Percentiles rank a stretch among this genome's conserved stretches.
phyloP scores from a whole-genome alignment of 2,329 filamentous ascomycete genomes.

The Emmonsiellopsis sp. region DNA sequence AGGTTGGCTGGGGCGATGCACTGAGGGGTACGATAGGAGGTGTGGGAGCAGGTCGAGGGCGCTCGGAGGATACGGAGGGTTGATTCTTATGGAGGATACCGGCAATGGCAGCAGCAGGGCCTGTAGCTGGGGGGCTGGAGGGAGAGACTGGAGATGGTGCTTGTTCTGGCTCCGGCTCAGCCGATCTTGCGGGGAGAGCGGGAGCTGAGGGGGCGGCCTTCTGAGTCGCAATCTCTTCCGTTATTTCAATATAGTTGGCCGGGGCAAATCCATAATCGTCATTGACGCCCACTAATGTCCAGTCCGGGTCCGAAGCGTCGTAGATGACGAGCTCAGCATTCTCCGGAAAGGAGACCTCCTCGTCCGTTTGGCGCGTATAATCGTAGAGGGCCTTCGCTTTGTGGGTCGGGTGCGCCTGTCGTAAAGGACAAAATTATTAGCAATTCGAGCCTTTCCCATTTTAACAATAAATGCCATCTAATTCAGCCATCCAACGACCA shows the following conservation, averaged over 20 bases:
- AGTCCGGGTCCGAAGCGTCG: conserved; percentile 86
- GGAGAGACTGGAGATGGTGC: conserved; percentile 29
- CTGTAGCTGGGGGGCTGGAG: conserved; percentile 20
- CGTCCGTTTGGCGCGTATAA: conserved; percentile 92
- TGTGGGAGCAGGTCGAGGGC: conserved; percentile 22
- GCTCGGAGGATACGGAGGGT: conserved; percentile 21
- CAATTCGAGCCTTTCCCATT: not conserved
- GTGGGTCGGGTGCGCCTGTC: conserved; percentile 55
- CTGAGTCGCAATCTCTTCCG: conserved; percentile 27
- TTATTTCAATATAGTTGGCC: conserved; percentile 84
- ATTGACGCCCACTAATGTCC: conserved; percentile 81
- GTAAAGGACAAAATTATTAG: not conserved
- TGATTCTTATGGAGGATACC: conserved; percentile 34
- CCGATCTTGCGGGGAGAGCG: conserved; percentile 16
- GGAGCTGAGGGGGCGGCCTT: conserved; percentile 39
- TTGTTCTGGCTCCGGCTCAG: conserved; percentile 35
- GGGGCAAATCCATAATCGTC: conserved; percentile 90
- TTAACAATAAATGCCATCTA: not conserved
- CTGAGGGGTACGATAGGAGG: conserved; percentile 17
- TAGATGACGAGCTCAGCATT: conserved; percentile 75
- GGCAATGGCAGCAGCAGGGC: conserved; percentile 51
- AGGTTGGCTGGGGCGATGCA: conserved; percentile 39
- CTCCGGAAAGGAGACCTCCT: conserved; percentile 92
- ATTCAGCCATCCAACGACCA: not conserved
- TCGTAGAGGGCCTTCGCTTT: conserved; percentile 93